Conservation (phyloP, 257 asterid species). For the Nicotiana sylvestris region DNA sequence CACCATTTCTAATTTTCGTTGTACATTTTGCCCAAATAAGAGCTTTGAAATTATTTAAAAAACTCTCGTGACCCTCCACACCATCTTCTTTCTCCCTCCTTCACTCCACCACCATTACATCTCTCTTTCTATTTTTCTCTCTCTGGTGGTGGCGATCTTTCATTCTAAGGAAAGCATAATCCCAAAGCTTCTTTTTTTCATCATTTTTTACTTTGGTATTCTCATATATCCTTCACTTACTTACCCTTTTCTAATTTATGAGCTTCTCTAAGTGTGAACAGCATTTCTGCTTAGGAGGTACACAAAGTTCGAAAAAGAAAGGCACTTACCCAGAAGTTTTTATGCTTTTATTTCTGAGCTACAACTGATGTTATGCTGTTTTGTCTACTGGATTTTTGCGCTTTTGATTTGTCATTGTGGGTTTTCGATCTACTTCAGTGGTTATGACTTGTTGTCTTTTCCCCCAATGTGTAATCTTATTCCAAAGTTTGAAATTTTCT, state of each 20-base stretch:
- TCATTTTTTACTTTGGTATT: background rate
- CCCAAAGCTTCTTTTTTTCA: background rate
- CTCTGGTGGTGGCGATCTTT: slow-evolving; percentile 19
- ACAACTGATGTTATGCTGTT: background rate
- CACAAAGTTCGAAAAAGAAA: background rate
- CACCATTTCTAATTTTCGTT: background rate
- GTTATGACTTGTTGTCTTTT: background rate
- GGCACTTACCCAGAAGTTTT: background rate
- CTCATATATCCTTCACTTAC: background rate
- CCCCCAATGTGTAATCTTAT: background rate
- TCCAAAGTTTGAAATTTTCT: background rate
- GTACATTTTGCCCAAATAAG: background rate
- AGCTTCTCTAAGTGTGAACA: background rate
- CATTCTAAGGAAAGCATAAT: slow-evolving; percentile 12
- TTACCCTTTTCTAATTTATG: background rate
- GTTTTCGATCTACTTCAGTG: slow-evolving; percentile 7
- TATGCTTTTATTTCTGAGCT: background rate
- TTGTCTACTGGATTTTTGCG: background rate
- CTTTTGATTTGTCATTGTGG: background rate
- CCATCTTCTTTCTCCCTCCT: slow-evolving; percentile 58
- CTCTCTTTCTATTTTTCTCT: slow-evolving; percentile 23
- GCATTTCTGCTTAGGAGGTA: background rate
- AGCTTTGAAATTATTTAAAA: slow-evolving; percentile 32
- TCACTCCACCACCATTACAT: slow-evolving; percentile 25
- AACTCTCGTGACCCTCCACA: slow-evolving; percentile 61